A percentile compares a stretch with the other conserved stretches of the same genome.
These are phyloP conservation scores for Alternaria gansuensis DNA, from an alignment of 2,329 filamentous ascomycete species.

Conservation along the genomic window DNA sequence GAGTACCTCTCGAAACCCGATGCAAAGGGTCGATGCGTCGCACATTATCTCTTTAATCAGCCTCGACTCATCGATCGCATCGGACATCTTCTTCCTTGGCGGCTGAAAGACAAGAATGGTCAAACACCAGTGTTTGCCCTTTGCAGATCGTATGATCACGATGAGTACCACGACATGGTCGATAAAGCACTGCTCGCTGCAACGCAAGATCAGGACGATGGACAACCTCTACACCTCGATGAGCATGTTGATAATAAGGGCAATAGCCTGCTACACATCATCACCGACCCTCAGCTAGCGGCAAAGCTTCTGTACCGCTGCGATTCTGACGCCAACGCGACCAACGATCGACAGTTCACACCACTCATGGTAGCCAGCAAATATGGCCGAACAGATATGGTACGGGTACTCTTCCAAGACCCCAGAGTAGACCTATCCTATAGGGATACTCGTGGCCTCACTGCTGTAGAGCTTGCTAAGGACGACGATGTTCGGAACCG, in stretches of 20 bases:
- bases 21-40: slow-evolving; percentile 83
- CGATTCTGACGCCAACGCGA: slow-evolving; percentile 95
- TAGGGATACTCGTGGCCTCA: slow-evolving; percentile 85
- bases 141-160: slow-evolving; percentile 93
- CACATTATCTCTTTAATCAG: slow-evolving; percentile 95
- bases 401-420: slow-evolving; percentile 86
- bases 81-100: slow-evolving; percentile 83
- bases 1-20: slow-evolving; percentile 81
- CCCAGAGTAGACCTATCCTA: slow-evolving; percentile 84
- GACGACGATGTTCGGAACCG: slow-evolving; percentile 97
- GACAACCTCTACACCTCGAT: slow-evolving; percentile 83
- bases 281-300: slow-evolving; percentile 83
- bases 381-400: slow-evolving; percentile 93
- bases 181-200: slow-evolving; percentile 80
- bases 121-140: slow-evolving; percentile 97
- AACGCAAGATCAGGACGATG: slow-evolving; percentile 76
- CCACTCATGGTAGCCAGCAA: slow-evolving; percentile 98
- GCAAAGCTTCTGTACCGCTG: slow-evolving; percentile 79
- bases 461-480: slow-evolving; percentile 94
- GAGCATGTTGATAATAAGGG: slow-evolving; percentile 92
- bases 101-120: slow-evolving; percentile 90
- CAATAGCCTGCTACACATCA: slow-evolving; percentile 94
- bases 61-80: slow-evolving; percentile 81
- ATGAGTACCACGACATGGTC: slow-evolving; percentile 87
- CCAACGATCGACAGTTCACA: slow-evolving; percentile 94